Base-by-base conservation (phyloP, 2,329 filamentous ascomycete species). In the Cercospora beticola region DNA sequence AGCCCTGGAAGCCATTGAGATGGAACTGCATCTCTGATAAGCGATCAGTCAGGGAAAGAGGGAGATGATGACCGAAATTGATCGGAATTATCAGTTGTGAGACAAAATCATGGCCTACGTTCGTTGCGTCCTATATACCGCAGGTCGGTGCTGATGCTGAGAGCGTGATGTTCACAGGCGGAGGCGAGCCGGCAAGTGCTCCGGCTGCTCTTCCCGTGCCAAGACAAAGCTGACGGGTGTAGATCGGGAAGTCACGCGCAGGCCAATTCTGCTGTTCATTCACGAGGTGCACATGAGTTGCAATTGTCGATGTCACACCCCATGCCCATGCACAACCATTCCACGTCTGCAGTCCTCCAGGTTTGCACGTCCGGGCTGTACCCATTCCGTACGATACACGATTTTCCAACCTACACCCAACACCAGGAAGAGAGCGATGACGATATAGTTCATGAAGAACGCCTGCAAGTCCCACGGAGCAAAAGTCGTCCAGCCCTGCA, bases 1-100 rank as follows among this genome's bases (percentile, higher is more conserved):
- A 76, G 66, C 76, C 76, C 52, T 71, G 72, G 71, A 77, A 77
- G 71, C 77, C 77, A 63, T 78, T 78, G 40, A 76, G 71, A 64
- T 79, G 75, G 68, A 76, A 79, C 68, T 79, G 77, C 74, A 79
- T 77, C 2, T 54, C 16, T 8, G 14, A 9, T 46, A 36, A 4
- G 40, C 3, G 10, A 57, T 14, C 5, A 6, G 49, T 23, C 2
- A 16, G 16, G 16, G 49, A 9, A 56, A 28, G 23, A 28, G 14
- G 23, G 12, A 4, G 14, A 56, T 9, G 49, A 28, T 14, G 6
- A 28, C 3, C 14, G 26, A 56, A 7, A 16, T 12, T 16, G 23
- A 56, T 56, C 6, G 9, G 5, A 30, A 8, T 4, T n/a, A 4
- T 16, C 23, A n/a, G 49, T 2, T 56, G 21, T 8, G 10, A 43